Evolutionary conservation across 2,329 filamentous ascomycete species (phyloP).

Genomic region (Colletotrichum eleusines): DNA sequence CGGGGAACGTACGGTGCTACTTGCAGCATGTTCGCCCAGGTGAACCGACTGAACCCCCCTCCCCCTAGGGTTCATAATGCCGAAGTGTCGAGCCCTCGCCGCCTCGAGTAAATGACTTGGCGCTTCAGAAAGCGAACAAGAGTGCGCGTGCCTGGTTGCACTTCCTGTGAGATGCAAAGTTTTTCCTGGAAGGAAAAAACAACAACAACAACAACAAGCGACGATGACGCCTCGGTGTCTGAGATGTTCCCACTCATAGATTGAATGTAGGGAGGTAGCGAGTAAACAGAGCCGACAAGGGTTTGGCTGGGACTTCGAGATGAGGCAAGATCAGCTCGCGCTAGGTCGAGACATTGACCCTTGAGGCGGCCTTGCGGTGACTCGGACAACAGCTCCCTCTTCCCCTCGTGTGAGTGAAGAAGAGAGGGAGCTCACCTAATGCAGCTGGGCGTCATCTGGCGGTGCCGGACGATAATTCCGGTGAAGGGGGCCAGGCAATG

Average conservation of each 20-base stretch:
- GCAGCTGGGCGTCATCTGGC: conserved; percentile 24
- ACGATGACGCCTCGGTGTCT: conserved; percentile 30
- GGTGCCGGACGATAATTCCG: background rate
- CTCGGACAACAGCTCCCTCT: conserved; percentile 4
- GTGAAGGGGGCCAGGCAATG: background rate
- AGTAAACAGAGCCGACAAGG: conserved; percentile 27
- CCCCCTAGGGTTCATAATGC: background rate
- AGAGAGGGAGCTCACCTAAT: conserved; percentile 29
- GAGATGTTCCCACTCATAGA: conserved; percentile 35
- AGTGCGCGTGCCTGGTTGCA: background rate
- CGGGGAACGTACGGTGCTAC: background rate
- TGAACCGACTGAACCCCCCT: background rate
- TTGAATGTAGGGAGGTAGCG: conserved; percentile 34
- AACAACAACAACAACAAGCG: conserved; percentile 30
- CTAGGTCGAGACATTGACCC: conserved; percentile 33
- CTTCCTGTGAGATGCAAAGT: conserved; percentile 11
- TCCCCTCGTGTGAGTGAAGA: conserved; percentile 40
- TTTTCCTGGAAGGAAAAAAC: conserved; percentile 19
- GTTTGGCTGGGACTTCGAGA: background rate
- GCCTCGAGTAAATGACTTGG: background rate
- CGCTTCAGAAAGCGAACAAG: conserved; percentile 5
- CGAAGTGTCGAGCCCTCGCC: background rate
- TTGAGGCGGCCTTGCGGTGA: conserved; percentile 9
- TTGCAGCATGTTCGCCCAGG: background rate
- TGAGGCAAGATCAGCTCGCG: conserved; percentile 17